Evolutionary conservation across 2,329 filamentous ascomycete species (phyloP).

Genomic region (Fusarium clavum): DNA sequence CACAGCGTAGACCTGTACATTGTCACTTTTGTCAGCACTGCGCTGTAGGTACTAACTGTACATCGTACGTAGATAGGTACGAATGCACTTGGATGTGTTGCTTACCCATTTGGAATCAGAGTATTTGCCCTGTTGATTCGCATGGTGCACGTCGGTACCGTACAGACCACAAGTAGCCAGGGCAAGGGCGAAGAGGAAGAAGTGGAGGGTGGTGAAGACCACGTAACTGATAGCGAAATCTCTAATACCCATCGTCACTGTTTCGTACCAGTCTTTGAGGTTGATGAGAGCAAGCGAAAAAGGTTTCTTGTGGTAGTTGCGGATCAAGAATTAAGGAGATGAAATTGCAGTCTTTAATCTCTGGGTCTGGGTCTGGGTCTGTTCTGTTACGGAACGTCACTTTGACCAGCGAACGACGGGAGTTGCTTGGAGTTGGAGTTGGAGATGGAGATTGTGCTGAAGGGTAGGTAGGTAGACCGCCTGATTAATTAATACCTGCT

Average conservation of each 20-base stretch:
- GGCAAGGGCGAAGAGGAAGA: slow-evolving; percentile 81
- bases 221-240: slow-evolving; percentile 62
- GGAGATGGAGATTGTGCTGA: background rate
- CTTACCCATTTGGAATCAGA: slow-evolving; percentile 77
- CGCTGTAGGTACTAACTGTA: background rate
- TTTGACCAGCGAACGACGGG: background rate
- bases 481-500: slow-evolving; percentile 22
- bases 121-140: slow-evolving; percentile 61
- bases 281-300: slow-evolving; percentile 5
- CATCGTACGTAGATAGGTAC: background rate
- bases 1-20: slow-evolving; percentile 73
- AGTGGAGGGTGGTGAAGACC: slow-evolving; percentile 72
- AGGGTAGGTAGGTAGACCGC: slow-evolving; percentile 6
- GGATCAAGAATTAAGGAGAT: background rate
- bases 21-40: slow-evolving; percentile 20
- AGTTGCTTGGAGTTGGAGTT: background rate
- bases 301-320: slow-evolving; percentile 9
- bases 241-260: slow-evolving; percentile 57
- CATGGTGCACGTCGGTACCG: slow-evolving; percentile 72
- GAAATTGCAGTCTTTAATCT: background rate
- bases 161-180: slow-evolving; percentile 84
- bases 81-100: background rate
- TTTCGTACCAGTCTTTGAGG: slow-evolving; percentile 6
- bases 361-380: background rate
- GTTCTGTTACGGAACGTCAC: background rate